These are phyloP conservation scores for Pseudoperonospora humuli DNA, from an alignment of 352 stramenopile genomes.

Conservation along the genomic window DNA sequence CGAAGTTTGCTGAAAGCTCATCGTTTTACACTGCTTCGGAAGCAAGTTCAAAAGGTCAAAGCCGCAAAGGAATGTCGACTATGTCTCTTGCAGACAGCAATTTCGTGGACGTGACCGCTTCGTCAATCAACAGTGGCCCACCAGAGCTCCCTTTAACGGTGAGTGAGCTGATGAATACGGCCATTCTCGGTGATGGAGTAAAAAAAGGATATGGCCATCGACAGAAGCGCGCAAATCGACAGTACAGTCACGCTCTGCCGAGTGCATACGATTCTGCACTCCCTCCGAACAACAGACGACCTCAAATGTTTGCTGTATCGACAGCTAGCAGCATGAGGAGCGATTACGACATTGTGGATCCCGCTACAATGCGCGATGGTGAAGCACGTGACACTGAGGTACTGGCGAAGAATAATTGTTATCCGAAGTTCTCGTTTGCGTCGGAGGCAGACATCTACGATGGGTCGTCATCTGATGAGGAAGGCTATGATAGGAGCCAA, in stretches of 20 bases:
- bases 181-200: constrained; percentile 9
- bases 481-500: constrained; percentile 19
- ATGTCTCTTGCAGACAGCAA: not conserved
- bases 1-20: constrained; percentile 11
- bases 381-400: constrained; percentile 65
- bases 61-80: constrained; percentile 1
- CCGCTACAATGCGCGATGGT: constrained; percentile 39
- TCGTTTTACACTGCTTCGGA: constrained; percentile 27
- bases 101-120: constrained; percentile 27
- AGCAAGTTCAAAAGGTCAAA: not conserved
- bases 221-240: constrained; percentile 2
- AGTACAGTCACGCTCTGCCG: not conserved
- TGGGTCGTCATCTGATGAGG: constrained; percentile 18
- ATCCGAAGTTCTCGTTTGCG: constrained; percentile 58
- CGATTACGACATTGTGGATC: constrained; percentile 74
- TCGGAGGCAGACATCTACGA: constrained; percentile 37
- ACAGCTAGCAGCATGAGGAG: constrained; percentile 35
- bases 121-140: not conserved
- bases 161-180: constrained; percentile 20
- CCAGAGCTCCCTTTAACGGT: constrained; percentile 20
- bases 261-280: constrained; percentile 7
- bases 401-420: constrained; percentile 45
- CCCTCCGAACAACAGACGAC: constrained; percentile 2
- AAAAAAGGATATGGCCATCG: constrained; percentile 9
- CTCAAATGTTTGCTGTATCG: constrained; percentile 16